These are phyloP conservation scores for Acanthochlamys bracteata DNA, from an alignment of 106 monocot genomes.

Conservation along the genomic window DNA sequence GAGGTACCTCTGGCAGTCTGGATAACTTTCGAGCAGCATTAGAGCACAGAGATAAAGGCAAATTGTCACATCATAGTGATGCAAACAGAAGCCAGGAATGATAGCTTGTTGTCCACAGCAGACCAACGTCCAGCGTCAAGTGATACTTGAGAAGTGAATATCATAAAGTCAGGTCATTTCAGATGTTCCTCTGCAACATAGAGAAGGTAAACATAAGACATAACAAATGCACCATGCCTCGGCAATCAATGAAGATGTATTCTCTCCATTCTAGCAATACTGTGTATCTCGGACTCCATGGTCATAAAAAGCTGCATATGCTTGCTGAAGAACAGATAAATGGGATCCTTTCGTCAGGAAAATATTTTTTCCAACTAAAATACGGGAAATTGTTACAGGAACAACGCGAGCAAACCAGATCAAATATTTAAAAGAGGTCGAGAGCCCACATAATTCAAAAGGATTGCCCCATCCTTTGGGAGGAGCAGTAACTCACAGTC, in stretches of 20 bases:
- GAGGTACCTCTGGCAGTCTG: background rate
- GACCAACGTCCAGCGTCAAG: background rate
- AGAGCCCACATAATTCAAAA: conserved; percentile 3
- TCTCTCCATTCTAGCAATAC: too few species aligned
- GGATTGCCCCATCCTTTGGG: background rate
- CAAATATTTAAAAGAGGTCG: background rate
- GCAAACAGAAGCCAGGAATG: background rate
- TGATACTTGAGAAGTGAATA: background rate
- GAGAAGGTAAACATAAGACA: too few species aligned
- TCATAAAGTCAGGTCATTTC: too few species aligned
- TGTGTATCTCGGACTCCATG: too few species aligned
- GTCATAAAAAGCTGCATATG: too few species aligned
- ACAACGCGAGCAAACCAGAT: background rate
- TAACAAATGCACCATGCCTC: too few species aligned
- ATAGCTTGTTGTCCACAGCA: background rate
- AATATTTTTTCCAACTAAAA: too few species aligned
- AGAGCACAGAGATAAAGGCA: background rate
- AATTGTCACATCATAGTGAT: background rate
- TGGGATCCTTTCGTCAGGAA: too few species aligned
- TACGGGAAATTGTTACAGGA: background rate
- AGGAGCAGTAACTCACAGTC: background rate
- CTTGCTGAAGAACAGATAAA: too few species aligned
- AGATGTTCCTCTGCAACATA: too few species aligned
- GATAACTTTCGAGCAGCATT: background rate
- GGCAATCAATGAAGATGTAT: too few species aligned